Percentiles rank a stretch among this genome's conserved stretches.
Evolutionary conservation across 2,329 filamentous ascomycete genomes (phyloP).

Genomic region (Bipolaris oryzae): DNA sequence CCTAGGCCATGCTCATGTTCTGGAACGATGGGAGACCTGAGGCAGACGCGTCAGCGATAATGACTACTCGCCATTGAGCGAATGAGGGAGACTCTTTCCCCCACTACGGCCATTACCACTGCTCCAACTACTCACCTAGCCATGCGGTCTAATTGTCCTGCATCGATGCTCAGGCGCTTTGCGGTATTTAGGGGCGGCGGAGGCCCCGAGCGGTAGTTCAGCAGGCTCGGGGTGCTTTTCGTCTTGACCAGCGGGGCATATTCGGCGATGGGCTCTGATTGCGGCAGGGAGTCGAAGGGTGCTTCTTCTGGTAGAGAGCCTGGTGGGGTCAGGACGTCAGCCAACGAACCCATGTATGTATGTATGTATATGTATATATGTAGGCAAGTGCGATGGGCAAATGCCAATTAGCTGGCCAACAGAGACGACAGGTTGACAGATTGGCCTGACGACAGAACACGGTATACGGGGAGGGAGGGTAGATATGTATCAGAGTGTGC

Average conservation of each 20-base stretch:
- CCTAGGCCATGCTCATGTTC: constrained; percentile 89
- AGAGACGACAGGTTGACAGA: neutral
- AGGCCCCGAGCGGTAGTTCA: constrained; percentile 40
- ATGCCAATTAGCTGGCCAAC: neutral
- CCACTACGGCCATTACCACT: constrained; percentile 17
- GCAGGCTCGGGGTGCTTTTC: constrained; percentile 57
- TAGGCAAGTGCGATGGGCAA: neutral
- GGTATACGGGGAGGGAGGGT: neutral
- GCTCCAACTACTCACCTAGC: constrained; percentile 65
- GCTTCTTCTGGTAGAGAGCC: constrained; percentile 45
- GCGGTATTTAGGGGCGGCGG: constrained; percentile 59
- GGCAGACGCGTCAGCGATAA: constrained; percentile 20
- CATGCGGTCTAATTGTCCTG: constrained; percentile 69
- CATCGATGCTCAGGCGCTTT: constrained; percentile 79
- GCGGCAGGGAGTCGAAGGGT: constrained; percentile 29
- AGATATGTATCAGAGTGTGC: neutral
- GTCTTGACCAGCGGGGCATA: constrained; percentile 54
- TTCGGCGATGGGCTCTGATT: constrained; percentile 30
- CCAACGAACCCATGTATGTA: constrained; percentile 28
- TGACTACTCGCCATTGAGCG: constrained; percentile 2
- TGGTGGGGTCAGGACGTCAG: constrained; percentile 38
- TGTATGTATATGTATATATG: neutral
- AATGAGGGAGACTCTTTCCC: constrained; percentile 8
- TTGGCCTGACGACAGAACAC: neutral
- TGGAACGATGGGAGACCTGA: constrained; percentile 78